Evolutionary conservation across 2,329 filamentous ascomycete genomes (phyloP).

Genomic region (Bipolaris bicolor): DNA sequence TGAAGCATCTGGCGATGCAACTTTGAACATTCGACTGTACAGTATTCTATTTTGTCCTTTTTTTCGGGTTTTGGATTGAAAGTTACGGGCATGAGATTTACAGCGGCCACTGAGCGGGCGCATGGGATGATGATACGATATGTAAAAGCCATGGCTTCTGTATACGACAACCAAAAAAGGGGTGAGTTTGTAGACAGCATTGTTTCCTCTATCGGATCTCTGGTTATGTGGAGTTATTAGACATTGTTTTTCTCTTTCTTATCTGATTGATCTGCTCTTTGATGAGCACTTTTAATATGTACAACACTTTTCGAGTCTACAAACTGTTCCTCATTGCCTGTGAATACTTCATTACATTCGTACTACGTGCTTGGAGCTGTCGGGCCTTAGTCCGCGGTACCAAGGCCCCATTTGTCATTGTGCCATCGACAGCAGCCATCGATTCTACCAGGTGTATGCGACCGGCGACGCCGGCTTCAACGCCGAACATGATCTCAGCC

Average conservation of each 20-base stretch:
- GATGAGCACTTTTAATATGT: conserved; percentile 17
- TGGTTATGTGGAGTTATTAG: conserved; percentile 9
- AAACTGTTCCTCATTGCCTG: neutral
- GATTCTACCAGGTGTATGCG: neutral
- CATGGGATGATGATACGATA: conserved; percentile 16
- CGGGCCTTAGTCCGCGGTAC: neutral
- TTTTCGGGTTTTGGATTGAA: neutral
- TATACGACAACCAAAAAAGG: conserved; percentile 19
- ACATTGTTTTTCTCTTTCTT: conserved; percentile 7
- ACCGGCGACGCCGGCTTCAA: neutral
- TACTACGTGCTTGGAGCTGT: no score
- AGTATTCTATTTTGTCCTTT: conserved; percentile 4
- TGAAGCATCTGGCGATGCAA: conserved; percentile 5
- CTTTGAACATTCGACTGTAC: conserved; percentile 10
- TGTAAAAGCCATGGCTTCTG: conserved; percentile 18
- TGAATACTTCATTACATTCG: no score
- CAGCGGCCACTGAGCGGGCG: conserved; percentile 19
- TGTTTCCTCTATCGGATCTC: conserved; percentile 1
- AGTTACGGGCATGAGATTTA: conserved; percentile 7
- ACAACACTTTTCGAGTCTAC: conserved; percentile 6
- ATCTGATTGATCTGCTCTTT: conserved; percentile 2
- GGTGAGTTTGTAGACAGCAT: conserved; percentile 11
- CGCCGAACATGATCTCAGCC: neutral
- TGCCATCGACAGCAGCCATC: neutral
- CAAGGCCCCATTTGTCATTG: neutral